These are phyloP conservation scores for Ustilago loliicola DNA, from an alignment of 1,284 basidiomycete genomes.

Conservation along the genomic window DNA sequence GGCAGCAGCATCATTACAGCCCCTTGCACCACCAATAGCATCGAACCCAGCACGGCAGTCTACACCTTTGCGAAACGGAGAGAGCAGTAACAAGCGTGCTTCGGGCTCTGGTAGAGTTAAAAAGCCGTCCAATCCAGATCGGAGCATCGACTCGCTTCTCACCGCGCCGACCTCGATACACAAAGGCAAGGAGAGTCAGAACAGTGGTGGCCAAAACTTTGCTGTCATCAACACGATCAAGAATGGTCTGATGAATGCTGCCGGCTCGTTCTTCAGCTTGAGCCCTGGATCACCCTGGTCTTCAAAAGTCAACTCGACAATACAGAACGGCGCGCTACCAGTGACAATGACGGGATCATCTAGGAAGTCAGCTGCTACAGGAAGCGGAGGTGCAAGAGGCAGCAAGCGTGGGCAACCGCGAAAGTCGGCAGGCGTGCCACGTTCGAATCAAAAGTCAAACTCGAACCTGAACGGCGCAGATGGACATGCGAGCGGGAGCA, in stretches of 20 bases:
- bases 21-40: not conserved
- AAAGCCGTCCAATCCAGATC: conserved; percentile 43
- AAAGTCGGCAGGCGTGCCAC: conserved; percentile 22
- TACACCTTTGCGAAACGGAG: not conserved
- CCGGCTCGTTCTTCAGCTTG: conserved; percentile 35
- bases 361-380: conserved; percentile 12
- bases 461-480: conserved; percentile 17
- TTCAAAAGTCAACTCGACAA: not conserved
- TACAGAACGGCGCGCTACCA: conserved; percentile 1
- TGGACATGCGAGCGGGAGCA: conserved; percentile 22
- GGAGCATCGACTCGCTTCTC: conserved; percentile 43
- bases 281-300: conserved; percentile 34
- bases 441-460: conserved; percentile 15
- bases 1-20: not conserved
- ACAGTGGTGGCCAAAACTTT: conserved; percentile 21
- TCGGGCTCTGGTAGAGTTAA: conserved; percentile 37
- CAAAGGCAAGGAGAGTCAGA: conserved; percentile 16
- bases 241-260: conserved; percentile 37
- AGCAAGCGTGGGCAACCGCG: conserved; percentile 30
- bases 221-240: conserved; percentile 45
- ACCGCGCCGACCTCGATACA: conserved; percentile 15
- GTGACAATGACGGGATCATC: conserved; percentile 15
- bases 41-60: conserved; percentile 10
- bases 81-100: conserved; percentile 8
- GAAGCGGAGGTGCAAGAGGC: conserved; percentile 19